Base-by-base conservation (phyloP, 305 asterid genomes). In the Fraxinus xanthoxyloides region DNA sequence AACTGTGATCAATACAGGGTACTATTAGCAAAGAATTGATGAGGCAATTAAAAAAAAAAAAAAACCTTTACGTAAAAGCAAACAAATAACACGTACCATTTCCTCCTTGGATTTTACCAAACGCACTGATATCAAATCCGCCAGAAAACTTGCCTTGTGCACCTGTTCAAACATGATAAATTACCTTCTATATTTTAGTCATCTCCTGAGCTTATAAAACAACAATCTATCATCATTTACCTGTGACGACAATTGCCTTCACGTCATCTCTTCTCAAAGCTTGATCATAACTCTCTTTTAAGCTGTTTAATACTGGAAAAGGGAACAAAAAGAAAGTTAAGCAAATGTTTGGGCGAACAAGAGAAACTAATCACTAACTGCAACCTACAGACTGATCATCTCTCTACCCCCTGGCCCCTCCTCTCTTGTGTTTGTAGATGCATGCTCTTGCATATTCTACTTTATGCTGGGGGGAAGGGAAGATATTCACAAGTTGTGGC, bases 111-210 rank as follows among this genome's bases (percentile, higher is more conserved):
- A 94, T 88, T 87, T 89, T 90, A 19, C 94, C 92, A 23, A 96
- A 94, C 4, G 98, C 95, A 72, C 89, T 85, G 76, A 97, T 94
- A 81, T 97, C 99, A 79, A 94, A 94, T 80, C 98, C 98, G 79
- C 98, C 98, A 54, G 98, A 97, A 82, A 97, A 97, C 86, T 92
- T 97, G 76, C 98, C 98, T 72, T 91, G 87, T 69, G 93, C 94
- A 85, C 99, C 99, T 96, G 92, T 85, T 87, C 90, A 80, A 76
- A 30, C 73, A 83, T 70, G n/a, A 43, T 35, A 36, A 24, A 76
- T 10, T 46, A 72, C 12, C 21, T 9, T 17, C 76, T 48, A 48
- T 46, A 77, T 13, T 70, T 77, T 81, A 83, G 28, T 10, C 30
- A 82, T 46, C 79, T 78, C 59, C n/a, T 5, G 26, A 13, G 34